A percentile compares a stretch with the other conserved stretches of the same genome.
phyloP scores from a whole-genome alignment of 768 basidiomycete genomes.

The Leccinum uliginosum region DNA sequence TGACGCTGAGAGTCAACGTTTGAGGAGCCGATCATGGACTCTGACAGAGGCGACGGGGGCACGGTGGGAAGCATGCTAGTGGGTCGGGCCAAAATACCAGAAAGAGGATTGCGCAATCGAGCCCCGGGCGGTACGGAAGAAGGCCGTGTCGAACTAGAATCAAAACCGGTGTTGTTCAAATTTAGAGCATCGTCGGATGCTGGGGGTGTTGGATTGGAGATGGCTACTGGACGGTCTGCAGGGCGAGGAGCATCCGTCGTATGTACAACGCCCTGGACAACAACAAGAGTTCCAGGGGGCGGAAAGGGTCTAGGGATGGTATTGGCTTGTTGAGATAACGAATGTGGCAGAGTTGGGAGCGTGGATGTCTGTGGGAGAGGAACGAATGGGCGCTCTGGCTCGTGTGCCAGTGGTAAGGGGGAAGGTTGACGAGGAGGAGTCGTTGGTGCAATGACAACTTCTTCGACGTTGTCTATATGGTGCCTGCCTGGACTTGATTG shows the following conservation, averaged over 20 bases:
- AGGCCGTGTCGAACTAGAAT: conserved; percentile 10
- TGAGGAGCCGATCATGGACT: conserved; percentile 3
- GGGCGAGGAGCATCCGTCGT: conserved; percentile 60
- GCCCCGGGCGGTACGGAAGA: conserved; percentile 27
- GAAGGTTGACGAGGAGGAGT: conserved; percentile 9
- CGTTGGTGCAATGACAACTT: conserved; percentile 21
- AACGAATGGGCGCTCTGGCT: conserved; percentile 10
- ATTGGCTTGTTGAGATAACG: conserved; percentile 20
- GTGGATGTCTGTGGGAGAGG: conserved; percentile 12
- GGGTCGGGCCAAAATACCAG: conserved; percentile 38
- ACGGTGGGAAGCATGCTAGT: conserved; percentile 28
- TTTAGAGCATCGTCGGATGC: conserved; percentile 3
- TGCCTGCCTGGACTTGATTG: conserved; percentile 3
- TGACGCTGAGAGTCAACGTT: conserved; percentile 3
- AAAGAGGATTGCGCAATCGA: conserved; percentile 32
- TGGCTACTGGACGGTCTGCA: conserved; percentile 19
- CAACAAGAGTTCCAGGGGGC: conserved; percentile 73
- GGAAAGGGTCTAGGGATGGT: conserved; percentile 48
- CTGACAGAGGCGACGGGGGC: conserved; percentile 8
- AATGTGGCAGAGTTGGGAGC: conserved; percentile 17
- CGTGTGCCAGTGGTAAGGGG: conserved; percentile 9
- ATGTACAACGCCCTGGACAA: conserved; percentile 80
- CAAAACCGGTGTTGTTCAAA: conserved; percentile 5
- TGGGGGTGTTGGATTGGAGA: conserved; percentile 7
- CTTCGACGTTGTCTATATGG: conserved; percentile 15